Evolutionary conservation across 169 alveolate genomes (phyloP), one percentile per base, ranked within the genome.

Genomic region (Plasmodium chabaudi): DNA sequence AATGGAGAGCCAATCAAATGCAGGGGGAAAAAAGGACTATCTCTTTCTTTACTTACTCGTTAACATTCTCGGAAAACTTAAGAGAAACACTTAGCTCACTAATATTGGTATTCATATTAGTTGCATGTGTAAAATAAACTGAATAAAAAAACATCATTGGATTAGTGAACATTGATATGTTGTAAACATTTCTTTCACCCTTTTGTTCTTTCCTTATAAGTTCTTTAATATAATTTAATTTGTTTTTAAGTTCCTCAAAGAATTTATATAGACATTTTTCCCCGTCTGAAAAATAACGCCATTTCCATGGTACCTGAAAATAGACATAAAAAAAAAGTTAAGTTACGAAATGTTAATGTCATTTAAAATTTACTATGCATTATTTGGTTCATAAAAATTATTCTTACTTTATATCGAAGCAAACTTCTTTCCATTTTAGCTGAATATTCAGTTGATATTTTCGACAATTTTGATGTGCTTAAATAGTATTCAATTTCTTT

Each of bases 111-210:
- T 65, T 65, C 89, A 79, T 79, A 53, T 61, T 79, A 7, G 1
- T 55, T 49, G 89, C 89, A 56, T 65, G 68, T 42, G 72, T 79
- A 17, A 79, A 59, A 60, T 34, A 79, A 27, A 67, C 42, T 0
- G 89, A 64, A 47, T 79, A 79, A 64, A 79, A 79, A 49, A 79
- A 79, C 27, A 79, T 59, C 23, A 79, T 27, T 23, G 89, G 89
- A 1, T 79, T 79, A 5, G 9, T 79, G 23, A 79, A 79, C 72
- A 65, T 65, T 12, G 89, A 64, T 10, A 79, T 42, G 19, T 79
- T 59, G 71, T 79, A 79, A 12, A 79, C 21, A 12, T 67, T 59
- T 9, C 59, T 21, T 13, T 51, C 71, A 17, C 89, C 89, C 10
- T 60, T 69, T 60, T 79, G 89, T 65, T 79, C 89, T 56, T 68